A percentile compares a stretch with the other conserved stretches of the same genome.
Conservation (phyloP, 2,329 filamentous ascomycete genomes). For the Colletotrichum godetiae region DNA sequence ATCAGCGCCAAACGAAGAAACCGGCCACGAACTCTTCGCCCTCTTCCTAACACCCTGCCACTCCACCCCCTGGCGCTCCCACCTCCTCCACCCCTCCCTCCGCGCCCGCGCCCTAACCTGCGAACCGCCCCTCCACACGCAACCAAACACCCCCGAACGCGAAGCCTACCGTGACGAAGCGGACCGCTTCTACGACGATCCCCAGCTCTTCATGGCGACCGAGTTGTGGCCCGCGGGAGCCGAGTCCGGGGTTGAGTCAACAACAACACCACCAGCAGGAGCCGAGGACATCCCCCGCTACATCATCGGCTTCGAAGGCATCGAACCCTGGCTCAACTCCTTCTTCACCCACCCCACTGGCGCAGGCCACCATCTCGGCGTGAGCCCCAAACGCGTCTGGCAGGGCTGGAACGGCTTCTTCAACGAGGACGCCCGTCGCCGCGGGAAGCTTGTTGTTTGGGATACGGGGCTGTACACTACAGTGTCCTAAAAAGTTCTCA, state of each 20-base stretch:
- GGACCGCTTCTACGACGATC: slow-evolving; percentile 85
- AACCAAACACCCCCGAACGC: slow-evolving; percentile 70
- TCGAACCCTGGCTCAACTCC: slow-evolving; percentile 58
- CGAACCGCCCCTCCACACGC: slow-evolving; percentile 82
- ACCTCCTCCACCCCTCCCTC: slow-evolving; percentile 80
- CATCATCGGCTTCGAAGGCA: slow-evolving; percentile 70
- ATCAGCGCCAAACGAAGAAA: slow-evolving; percentile 1
- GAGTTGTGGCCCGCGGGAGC: slow-evolving; percentile 59
- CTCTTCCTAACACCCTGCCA: slow-evolving; percentile 97
- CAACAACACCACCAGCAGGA: background rate
- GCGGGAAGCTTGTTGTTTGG: slow-evolving; percentile 71
- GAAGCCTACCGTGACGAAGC: slow-evolving; percentile 85
- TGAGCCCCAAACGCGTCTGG: slow-evolving; percentile 63
- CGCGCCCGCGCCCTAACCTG: slow-evolving; percentile 88
- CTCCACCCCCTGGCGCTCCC: slow-evolving; percentile 93
- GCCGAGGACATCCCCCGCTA: slow-evolving; percentile 62
- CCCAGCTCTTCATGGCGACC: slow-evolving; percentile 62
- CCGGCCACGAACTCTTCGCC: slow-evolving; percentile 64
- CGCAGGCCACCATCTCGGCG: slow-evolving; percentile 47
- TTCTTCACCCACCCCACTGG: slow-evolving; percentile 56
- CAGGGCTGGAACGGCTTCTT: slow-evolving; percentile 70
- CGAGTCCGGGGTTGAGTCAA: too few relatives aligned
- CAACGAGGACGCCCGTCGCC: slow-evolving; percentile 69
- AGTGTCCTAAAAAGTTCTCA: background rate
- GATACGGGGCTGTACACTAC: slow-evolving; percentile 54